A percentile compares a stretch with the other conserved stretches of the same genome.
Conservation (phyloP, 106 monocot genomes). For the Alisma plantagoaquatica region DNA sequence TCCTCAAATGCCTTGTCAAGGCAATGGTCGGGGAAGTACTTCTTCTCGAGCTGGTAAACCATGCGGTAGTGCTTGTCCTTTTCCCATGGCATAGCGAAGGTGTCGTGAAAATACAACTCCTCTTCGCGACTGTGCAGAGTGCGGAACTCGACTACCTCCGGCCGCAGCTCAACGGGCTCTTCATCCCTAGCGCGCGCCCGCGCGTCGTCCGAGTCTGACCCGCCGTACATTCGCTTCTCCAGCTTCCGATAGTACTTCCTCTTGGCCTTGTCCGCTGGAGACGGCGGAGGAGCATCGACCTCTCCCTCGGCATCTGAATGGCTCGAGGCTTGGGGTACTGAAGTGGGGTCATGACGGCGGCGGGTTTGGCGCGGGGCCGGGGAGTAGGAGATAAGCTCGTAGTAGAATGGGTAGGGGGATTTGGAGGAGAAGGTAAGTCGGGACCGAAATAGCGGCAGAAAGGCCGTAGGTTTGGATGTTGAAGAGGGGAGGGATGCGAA, state of each 20-base stretch:
- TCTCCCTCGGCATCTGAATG: background rate
- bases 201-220: constrained; percentile 31
- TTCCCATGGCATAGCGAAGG: constrained; percentile 97
- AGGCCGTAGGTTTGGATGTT: constrained; percentile 1
- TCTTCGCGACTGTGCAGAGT: constrained; percentile 84
- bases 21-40: constrained; percentile 86
- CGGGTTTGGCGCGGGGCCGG: constrained; percentile 22
- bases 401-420: constrained; percentile 90
- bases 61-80: constrained; percentile 95
- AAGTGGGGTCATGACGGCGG: background rate
- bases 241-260: constrained; percentile 83
- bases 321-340: background rate
- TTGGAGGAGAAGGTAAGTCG: constrained; percentile 37
- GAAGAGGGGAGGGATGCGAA: constrained; percentile 2
- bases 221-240: constrained; percentile 49
- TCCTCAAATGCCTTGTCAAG: constrained; percentile 87
- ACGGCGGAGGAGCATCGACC: no score
- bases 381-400: constrained; percentile 71
- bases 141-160: constrained; percentile 84
- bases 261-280: constrained; percentile 76
- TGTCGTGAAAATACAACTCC: constrained; percentile 95
- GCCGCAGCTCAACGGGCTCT: constrained; percentile 67
- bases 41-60: constrained; percentile 97
- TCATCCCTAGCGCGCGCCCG: constrained; percentile 5
- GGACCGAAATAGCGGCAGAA: constrained; percentile 7